A percentile compares a stretch with the other conserved stretches of the same genome.
phyloP scores from a whole-genome alignment of 2,329 filamentous ascomycete genomes.

The Ramichloridium luteum region DNA sequence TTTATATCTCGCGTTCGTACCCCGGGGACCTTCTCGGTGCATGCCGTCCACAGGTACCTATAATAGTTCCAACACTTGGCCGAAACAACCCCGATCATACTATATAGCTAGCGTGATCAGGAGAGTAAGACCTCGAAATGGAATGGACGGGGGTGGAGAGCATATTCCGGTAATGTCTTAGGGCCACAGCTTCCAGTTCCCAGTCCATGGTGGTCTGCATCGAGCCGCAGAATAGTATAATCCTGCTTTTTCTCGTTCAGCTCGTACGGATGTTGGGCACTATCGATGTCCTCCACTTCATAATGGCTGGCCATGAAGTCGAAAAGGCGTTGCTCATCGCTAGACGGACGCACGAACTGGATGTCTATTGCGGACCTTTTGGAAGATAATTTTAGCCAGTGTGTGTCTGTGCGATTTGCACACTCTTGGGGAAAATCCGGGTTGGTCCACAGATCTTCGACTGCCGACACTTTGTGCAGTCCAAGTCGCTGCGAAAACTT shows the following conservation, averaged over 20 bases:
- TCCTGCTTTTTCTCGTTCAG: constrained; percentile 41
- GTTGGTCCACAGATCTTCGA: constrained; percentile 42
- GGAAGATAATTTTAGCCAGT: constrained; percentile 38
- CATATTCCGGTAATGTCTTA: constrained; percentile 32
- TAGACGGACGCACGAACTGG: constrained; percentile 20
- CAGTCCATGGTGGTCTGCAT: constrained; percentile 51
- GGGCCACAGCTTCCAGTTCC: constrained; percentile 53
- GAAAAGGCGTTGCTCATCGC: constrained; percentile 11
- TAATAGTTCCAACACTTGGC: no score
- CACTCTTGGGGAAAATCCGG: constrained; percentile 60
- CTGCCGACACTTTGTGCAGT: constrained; percentile 13
- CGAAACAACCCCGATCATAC: no score
- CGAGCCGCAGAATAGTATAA: constrained; percentile 45
- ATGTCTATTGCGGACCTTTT: constrained; percentile 12
- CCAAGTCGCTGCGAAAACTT: constrained; percentile 46
- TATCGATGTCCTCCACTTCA: constrained; percentile 40
- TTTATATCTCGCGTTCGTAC: no score
- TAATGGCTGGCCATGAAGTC: constrained; percentile 47
- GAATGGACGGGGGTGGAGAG: constrained; percentile 26
- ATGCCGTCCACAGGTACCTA: no score
- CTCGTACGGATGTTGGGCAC: constrained; percentile 50
- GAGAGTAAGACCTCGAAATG: no score
- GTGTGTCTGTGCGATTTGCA: constrained; percentile 49
- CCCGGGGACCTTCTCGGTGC: no score
- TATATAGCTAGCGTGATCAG: no score